Percentiles rank a stretch among this genome's conserved stretches.
phyloP scores from a whole-genome alignment of 495 filamentous ascomycete species.

The Aspergillus incahuasiensis region DNA sequence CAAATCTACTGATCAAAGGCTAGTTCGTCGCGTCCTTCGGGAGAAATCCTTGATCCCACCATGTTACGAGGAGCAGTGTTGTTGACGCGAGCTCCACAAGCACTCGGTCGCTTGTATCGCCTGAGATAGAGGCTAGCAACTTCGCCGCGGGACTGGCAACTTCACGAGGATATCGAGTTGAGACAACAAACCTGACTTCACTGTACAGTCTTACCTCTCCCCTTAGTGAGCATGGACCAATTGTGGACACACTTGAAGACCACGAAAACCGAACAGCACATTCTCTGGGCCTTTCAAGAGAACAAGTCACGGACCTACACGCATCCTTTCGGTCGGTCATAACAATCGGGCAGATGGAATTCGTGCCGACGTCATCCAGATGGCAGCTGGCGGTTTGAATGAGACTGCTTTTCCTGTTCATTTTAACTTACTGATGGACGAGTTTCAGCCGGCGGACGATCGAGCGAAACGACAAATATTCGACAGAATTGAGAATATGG shows the following conservation, averaged over 20 bases:
- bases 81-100: neutral
- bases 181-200: neutral
- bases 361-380: slow-evolving; percentile 8
- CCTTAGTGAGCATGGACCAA: neutral
- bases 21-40: neutral
- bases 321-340: slow-evolving; percentile 4
- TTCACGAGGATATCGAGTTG: neutral
- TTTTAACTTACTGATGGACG: slow-evolving; percentile 3
- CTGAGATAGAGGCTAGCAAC: neutral
- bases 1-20: neutral
- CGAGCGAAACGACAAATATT: neutral
- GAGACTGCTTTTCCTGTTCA: neutral
- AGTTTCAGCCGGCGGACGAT: slow-evolving; percentile 4
- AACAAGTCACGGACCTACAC: slow-evolving; percentile 2
- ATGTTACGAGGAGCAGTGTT: neutral
- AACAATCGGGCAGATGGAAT: slow-evolving; percentile 1
- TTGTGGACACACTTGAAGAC: slow-evolving; percentile 3
- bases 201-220: neutral
- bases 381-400: neutral
- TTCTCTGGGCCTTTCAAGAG: neutral
- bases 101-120: neutral
- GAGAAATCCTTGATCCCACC: neutral
- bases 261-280: slow-evolving; percentile 4
- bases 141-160: neutral
- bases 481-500: slow-evolving; percentile 3